Evolutionary conservation across 1,284 basidiomycete species (phyloP), one percentile per base, ranked within the genome.

Genomic region (Caloboletus inedulis): DNA sequence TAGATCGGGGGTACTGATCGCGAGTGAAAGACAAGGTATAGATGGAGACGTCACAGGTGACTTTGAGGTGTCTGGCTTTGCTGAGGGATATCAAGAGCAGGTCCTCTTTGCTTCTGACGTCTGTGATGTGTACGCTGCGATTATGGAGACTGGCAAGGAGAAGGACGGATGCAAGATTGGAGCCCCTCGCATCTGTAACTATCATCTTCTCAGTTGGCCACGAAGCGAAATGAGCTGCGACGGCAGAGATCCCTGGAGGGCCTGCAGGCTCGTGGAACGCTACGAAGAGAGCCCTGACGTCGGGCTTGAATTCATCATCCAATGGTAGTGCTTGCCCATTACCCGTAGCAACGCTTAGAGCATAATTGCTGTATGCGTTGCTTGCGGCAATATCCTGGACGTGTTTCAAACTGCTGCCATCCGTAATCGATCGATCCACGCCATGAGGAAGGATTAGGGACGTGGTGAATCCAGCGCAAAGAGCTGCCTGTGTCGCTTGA

Each of bases 31-130:
- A 98, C 55, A 99, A 77, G 10, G 92, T 83, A 72, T 94, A 98
- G 47, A 98, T 81, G 9, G 94, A 86, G 33, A 98, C 93, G 63
- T 99, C 97, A 69, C 96, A 98, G 3, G 95, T 98, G 53, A 98
- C 96, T 65, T 91, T 89, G 61, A 99, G 81, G 27, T 89, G 80
- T 77, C 96, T 97, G 50, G 89, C 87, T 75, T 99, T 99, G 79
- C 92, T 94, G 47, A 99, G 79, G 7, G 89, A 87, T 68, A 99
- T 98, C 54, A 99, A 75, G 36, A 89, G 77, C 51, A 99, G 79
- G 69, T 99, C 97, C 56, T 95, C 94, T 62, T 84, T 80, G 56
- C 80, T 88, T 59, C 87, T 85, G 34, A 99, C 92, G 63, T 96
- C 91, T n/a, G 93, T 94, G 57, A 99, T 84, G 71, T 99, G 96